phyloP scores from a whole-genome alignment of 192 early-diverging fungal genomes.

The Backusella luteola region DNA sequence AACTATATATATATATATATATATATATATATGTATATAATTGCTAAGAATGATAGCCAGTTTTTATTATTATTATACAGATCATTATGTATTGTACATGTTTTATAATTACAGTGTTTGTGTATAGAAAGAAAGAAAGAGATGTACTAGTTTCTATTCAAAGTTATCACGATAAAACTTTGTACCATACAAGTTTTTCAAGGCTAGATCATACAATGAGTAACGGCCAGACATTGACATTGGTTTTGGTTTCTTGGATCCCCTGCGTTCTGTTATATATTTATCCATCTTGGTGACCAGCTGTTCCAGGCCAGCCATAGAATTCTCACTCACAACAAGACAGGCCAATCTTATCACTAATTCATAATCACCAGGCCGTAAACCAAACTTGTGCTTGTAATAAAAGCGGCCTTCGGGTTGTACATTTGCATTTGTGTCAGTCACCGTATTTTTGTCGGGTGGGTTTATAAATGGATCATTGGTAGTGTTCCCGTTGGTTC shows the following conservation, averaged over 20 bases:
- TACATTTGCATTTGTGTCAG: neutral
- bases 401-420: neutral
- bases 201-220: neutral
- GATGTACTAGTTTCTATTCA: neutral
- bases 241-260: neutral
- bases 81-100: too few relatives aligned
- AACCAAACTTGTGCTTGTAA: neutral
- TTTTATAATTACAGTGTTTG: too few relatives aligned
- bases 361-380: neutral
- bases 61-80: too few relatives aligned
- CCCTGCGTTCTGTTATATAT: neutral
- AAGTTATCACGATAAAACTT: neutral
- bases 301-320: neutral
- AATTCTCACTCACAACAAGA: neutral
- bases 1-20: too few relatives aligned
- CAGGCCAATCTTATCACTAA: neutral
- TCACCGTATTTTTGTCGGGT: neutral
- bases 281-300: neutral
- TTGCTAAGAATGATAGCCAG: too few relatives aligned
- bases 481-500: neutral
- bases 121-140: too few relatives aligned
- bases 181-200: neutral
- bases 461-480: neutral
- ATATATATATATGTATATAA: too few relatives aligned
- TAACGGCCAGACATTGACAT: neutral